A percentile compares a stretch with the other conserved stretches of the same genome.
phyloP scores from a whole-genome alignment of 2,329 filamentous ascomycete species.

The Colletotrichum abscissum region DNA sequence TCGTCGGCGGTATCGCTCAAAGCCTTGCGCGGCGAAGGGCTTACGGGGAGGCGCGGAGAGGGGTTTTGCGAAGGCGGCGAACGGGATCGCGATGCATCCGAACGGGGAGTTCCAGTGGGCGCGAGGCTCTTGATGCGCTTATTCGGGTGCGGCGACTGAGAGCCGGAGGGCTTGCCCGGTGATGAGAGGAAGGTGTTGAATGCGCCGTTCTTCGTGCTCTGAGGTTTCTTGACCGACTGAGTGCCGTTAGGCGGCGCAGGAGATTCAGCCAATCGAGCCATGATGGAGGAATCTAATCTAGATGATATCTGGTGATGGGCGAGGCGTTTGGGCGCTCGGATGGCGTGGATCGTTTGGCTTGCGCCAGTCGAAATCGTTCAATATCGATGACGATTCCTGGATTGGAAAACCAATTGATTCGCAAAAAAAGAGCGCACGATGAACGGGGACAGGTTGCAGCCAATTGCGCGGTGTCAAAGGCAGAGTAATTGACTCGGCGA shows the following conservation, averaged over 20 bases:
- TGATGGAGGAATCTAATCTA: neutral
- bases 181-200: constrained; percentile 22
- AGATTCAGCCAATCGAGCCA: constrained; percentile 16
- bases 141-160: constrained; percentile 21
- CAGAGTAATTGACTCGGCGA: neutral
- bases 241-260: constrained; percentile 7
- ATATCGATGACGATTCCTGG: neutral
- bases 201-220: constrained; percentile 21
- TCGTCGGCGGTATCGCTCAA: constrained; percentile 1
- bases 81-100: constrained; percentile 15
- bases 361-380: constrained; percentile 6
- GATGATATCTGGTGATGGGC: neutral
- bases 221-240: constrained; percentile 11
- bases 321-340: constrained; percentile 11
- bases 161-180: constrained; percentile 15
- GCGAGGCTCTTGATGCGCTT: constrained; percentile 22
- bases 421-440: too few relatives aligned
- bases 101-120: neutral
- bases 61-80: constrained; percentile 12
- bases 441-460: neutral
- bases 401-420: neutral
- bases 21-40: constrained; percentile 8
- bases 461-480: constrained; percentile 4
- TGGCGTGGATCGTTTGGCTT: constrained; percentile 6
- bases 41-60: neutral